These are phyloP conservation scores for Austroboletus novae-zelandiae DNA, from an alignment of 1,284 basidiomycete species.

Conservation along the genomic window DNA sequence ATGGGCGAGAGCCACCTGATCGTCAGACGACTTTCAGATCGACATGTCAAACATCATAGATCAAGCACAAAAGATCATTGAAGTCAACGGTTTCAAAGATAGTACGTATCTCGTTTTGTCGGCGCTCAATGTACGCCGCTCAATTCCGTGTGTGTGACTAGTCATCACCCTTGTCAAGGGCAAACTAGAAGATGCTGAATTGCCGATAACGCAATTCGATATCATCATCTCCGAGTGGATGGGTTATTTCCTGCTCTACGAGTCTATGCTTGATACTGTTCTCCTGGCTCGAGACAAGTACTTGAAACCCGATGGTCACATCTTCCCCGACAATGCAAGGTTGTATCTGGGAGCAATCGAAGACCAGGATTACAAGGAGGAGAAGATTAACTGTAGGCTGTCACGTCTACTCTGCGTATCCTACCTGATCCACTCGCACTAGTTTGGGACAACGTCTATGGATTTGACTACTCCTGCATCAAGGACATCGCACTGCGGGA, in stretches of 20 bases:
- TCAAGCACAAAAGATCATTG: conserved; percentile 96
- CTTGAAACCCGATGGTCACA: conserved; percentile 84
- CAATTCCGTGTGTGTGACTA: conserved; percentile 33
- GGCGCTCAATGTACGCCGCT: neutral
- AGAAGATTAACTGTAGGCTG: conserved; percentile 91
- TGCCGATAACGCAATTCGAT: conserved; percentile 89
- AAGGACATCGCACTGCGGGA: conserved; percentile 98
- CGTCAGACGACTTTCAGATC: conserved; percentile 53
- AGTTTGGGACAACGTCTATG: conserved; percentile 99
- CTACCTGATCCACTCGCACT: conserved; percentile 5
- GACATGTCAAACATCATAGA: conserved; percentile 99
- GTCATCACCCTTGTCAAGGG: conserved; percentile 96
- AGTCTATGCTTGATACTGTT: conserved; percentile 99
- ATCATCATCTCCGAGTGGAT: conserved; percentile 99
- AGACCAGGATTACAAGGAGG: conserved; percentile 99
- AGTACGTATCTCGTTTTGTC: conserved; percentile 54
- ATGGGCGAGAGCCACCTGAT: conserved; percentile 5
- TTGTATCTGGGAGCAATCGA: conserved; percentile 97
- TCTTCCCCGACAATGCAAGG: conserved; percentile 96
- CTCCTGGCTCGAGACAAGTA: conserved; percentile 96
- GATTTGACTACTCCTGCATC: conserved; percentile 99
- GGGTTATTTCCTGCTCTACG: conserved; percentile 95
- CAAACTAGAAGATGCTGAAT: conserved; percentile 90
- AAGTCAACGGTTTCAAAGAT: conserved; percentile 94
- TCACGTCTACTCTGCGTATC: neutral